Evolutionary conservation across 441 rosid species (phyloP).

Genomic region (Francoa sonchifolia): DNA sequence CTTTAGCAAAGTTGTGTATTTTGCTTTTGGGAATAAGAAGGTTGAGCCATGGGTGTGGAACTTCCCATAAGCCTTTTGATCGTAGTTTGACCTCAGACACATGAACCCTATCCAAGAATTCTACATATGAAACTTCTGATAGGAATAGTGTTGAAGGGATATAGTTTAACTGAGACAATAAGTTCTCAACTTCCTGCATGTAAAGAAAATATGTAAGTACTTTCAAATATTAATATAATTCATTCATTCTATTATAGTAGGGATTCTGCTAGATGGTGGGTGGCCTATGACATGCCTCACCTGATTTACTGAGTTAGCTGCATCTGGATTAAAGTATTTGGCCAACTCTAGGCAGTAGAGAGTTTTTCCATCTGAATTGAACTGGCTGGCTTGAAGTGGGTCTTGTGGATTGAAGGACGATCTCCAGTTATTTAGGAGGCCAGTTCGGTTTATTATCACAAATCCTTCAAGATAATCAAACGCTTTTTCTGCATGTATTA

Average conservation of each 20-base stretch:
- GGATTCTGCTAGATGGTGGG: constrained; percentile 5
- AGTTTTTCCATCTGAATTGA: constrained; percentile 60
- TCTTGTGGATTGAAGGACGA: constrained; percentile 68
- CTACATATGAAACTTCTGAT: constrained; percentile 54
- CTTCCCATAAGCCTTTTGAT: constrained; percentile 73
- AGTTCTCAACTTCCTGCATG: constrained; percentile 52
- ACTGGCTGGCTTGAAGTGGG: constrained; percentile 60
- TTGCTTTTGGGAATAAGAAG: constrained; percentile 62
- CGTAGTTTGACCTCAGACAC: constrained; percentile 49
- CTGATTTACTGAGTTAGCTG: constrained; percentile 31
- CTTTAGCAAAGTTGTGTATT: constrained; percentile 40
- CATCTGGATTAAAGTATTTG: constrained; percentile 45
- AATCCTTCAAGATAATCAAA: constrained; percentile 88
- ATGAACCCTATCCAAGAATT: constrained; percentile 79
- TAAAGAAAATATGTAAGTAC: constrained; percentile 6
- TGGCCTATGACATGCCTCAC: constrained; percentile 30
- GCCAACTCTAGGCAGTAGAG: constrained; percentile 83
- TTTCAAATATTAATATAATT: too few species aligned
- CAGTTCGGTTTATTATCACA: constrained; percentile 74
- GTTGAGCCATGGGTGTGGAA: constrained; percentile 93
- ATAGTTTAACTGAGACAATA: constrained; percentile 52
- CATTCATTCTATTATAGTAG: not conserved
- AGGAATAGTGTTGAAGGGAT: constrained; percentile 56
- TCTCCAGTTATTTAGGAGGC: constrained; percentile 70
- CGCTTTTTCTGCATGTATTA: constrained; percentile 40